Evolutionary conservation across 2,329 filamentous ascomycete species (phyloP), one percentile per base, ranked within the genome.

Genomic region (Fusarium acutatum): DNA sequence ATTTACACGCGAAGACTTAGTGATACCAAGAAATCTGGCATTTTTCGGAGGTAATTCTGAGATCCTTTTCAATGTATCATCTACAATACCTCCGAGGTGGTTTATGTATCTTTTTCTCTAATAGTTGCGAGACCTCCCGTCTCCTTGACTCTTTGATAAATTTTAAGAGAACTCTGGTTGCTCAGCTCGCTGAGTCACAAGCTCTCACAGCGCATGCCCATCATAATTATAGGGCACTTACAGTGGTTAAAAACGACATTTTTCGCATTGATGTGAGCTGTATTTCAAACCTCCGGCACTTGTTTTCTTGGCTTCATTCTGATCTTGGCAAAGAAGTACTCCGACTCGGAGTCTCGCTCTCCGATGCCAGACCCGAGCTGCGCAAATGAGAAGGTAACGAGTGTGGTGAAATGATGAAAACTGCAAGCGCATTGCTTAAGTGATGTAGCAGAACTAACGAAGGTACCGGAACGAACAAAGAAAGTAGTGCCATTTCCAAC

Each of bases 271-370:
- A 8, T 5, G 17, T 38, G 24, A 38, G 24, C 24, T 28, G 34
- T 9, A 53, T n/a, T 10, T 18, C n/a, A 20, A 7, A 20, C 10
- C 26, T 9, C 20, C 34, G 50, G 50, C 34, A 28, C 7, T 38
- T n/a, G 10, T 28, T 53, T 18, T n/a, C 50, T 53, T 53, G 50
- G 34, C 50, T 38, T 18, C 7, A 10, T 13, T 1, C 18, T 6
- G 7, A 4, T 0, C 50, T 38, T 53, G 24, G 50, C 24, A 10
- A n/a, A 3, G 1, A 28, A 5, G 7, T n/a, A 7, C 1, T 3
- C 20, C 18, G 9, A 7, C 24, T 38, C 24, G 34, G 34, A 28
- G 17, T 1, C 3, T n/a, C 50, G 24, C 6, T 38, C 24, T n/a
- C 50, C 34, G 34, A 38, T 1, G 6, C 3, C 20, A 28, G 15